Base-by-base conservation (phyloP, 208 protist species). In the Crithidia acanthocephali region DNA sequence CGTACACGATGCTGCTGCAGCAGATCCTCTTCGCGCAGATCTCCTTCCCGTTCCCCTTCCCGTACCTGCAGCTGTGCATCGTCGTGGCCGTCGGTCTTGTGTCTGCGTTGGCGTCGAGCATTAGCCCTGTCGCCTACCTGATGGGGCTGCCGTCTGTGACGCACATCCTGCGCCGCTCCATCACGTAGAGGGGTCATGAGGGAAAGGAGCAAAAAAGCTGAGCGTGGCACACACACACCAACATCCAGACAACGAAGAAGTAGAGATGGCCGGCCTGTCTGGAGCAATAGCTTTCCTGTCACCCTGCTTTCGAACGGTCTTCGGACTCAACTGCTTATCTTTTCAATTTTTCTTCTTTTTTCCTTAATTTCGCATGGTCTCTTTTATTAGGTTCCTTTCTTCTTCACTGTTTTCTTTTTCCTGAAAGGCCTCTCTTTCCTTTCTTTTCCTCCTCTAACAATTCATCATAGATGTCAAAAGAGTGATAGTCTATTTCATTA, bases 1-100 rank as follows among this genome's bases (percentile, higher is more conserved):
- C 87, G 27, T 98, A 93, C 75, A 97, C 95, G 10, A 92, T 98
- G 85, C 76, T 83, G 32, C 56, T 98, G 58, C 98, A 99, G 82
- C 81, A 91, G 44, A 42, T 79, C 27, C 76, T 98, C 0, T 96
- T 98, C 63, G 90, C 91, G 16, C 91, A 98, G 80, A 70, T 98
- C 10, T 81, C 94, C 9, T 37, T 99, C 11, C 83, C 89, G 9
- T 98, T 98, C 72, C 37, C 72, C 8, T 97, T 99, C 67, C 98
- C 98, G 10, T 97, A 86, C 44, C 5, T 80, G 2, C 85, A 93
- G 74, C 40, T 96, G n/a, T 25, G 71, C 28, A 80, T 93, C 55
- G 58, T 91, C 1, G 32, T 93, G 1, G 70, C 15, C 15, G 69
- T 89, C 42, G 83, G 83, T 8, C 28, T 95, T 11, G 15, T 81